Percentiles rank a stretch among this genome's conserved stretches.
phyloP scores from a whole-genome alignment of 371 early-diverging fungal species.

The Funneliformis caledonium region DNA sequence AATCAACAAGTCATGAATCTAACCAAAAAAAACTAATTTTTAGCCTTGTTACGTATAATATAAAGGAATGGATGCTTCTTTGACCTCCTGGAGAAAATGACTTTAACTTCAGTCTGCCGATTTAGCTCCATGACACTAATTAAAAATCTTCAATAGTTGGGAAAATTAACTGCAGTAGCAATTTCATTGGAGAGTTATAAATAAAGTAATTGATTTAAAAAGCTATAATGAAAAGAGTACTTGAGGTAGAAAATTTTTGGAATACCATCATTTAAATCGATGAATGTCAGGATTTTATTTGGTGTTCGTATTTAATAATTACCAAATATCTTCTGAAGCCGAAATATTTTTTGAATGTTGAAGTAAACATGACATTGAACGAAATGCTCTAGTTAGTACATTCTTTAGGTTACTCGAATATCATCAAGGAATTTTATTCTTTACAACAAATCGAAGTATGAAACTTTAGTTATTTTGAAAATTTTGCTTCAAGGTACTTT shows the following conservation, averaged over 20 bases:
- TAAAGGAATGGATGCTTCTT: conserved; percentile 52
- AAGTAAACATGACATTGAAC: no score
- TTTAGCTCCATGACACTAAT: neutral
- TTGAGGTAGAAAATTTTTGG: conserved; percentile 57
- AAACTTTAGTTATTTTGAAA: conserved; percentile 6
- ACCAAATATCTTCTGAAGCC: neutral
- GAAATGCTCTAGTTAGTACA: no score
- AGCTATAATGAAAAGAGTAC: conserved; percentile 48
- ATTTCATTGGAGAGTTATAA: conserved; percentile 68
- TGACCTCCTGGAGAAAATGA: conserved; percentile 55
- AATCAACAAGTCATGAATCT: conserved; percentile 54
- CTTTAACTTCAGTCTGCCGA: neutral
- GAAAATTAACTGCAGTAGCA: conserved; percentile 74
- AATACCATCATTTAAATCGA: conserved; percentile 56
- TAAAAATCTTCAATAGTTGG: conserved; percentile 44
- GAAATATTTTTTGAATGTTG: conserved; percentile 59
- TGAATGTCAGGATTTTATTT: conserved; percentile 43
- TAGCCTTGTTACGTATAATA: conserved; percentile 53
- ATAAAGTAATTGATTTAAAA: conserved; percentile 56
- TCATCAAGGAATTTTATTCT: conserved; percentile 57
- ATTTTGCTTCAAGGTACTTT: no score
- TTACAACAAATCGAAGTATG: conserved; percentile 56
- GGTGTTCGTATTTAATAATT: neutral
- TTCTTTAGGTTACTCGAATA: no score
- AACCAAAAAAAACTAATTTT: conserved; percentile 52